These are phyloP conservation scores for Blastobotrys proliferans DNA, from an alignment of 1,139 yeast species.

Conservation along the genomic window DNA sequence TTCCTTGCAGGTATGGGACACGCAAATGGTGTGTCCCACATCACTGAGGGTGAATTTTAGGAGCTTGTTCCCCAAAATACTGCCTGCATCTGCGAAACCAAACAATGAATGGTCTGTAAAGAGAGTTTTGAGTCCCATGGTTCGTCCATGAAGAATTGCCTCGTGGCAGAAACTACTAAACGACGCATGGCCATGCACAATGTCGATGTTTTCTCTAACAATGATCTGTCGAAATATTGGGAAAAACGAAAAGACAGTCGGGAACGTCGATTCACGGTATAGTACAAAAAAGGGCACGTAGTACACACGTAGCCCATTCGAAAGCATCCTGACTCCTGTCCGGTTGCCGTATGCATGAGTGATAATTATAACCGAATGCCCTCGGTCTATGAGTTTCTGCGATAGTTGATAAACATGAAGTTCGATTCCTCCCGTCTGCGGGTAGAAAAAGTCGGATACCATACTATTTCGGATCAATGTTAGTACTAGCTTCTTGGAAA, in stretches of 20 bases:
- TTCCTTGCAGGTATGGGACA: slow-evolving; percentile 94
- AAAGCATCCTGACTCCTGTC: slow-evolving; percentile 71
- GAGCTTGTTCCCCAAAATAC: slow-evolving; percentile 81
- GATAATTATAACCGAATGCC: slow-evolving; percentile 86
- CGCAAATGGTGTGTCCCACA: slow-evolving; percentile 90
- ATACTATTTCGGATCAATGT: slow-evolving; percentile 39
- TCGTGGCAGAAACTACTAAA: slow-evolving; percentile 84
- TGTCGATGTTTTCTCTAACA: slow-evolving; percentile 77
- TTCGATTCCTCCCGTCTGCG: slow-evolving; percentile 98
- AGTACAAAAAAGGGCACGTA: slow-evolving; percentile 79
- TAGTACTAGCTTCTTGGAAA: not conserved
- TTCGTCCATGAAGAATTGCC: slow-evolving; percentile 81
- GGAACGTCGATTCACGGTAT: slow-evolving; percentile 79
- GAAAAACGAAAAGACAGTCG: slow-evolving; percentile 83
- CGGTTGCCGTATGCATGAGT: slow-evolving; percentile 87
- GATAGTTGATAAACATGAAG: slow-evolving; percentile 84
- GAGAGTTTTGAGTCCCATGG: slow-evolving; percentile 89
- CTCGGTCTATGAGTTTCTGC: slow-evolving; percentile 73
- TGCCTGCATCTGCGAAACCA: slow-evolving; percentile 85
- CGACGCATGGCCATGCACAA: slow-evolving; percentile 95
- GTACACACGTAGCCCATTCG: slow-evolving; percentile 91
- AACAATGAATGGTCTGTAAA: slow-evolving; percentile 94
- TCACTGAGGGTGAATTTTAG: slow-evolving; percentile 81
- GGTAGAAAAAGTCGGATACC: slow-evolving; percentile 97
- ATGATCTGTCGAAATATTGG: slow-evolving; percentile 83